Conservation (phyloP, 2,329 filamentous ascomycete species). For the Golovinomyces cichoracearum region DNA sequence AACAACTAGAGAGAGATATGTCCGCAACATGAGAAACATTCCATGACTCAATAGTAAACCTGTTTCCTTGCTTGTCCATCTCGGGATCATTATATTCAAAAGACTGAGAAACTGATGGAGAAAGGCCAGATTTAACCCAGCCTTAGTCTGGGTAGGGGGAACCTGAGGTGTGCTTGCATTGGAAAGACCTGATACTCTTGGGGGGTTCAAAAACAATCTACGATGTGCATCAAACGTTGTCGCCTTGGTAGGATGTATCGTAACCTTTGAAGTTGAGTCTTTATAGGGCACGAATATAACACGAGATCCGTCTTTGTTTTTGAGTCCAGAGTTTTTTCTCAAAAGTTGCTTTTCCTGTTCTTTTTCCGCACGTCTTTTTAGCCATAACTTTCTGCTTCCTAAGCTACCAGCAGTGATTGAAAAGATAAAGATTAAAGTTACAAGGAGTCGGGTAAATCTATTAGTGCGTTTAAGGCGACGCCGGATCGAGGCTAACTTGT, state of each 20-base stretch:
- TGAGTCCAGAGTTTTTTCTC: slow-evolving; percentile 72
- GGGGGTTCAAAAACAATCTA: slow-evolving; percentile 74
- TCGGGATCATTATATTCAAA: slow-evolving; percentile 89
- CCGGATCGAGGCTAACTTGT: slow-evolving; percentile 20
- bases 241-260: slow-evolving; percentile 68
- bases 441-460: slow-evolving; percentile 44
- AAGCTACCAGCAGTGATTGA: slow-evolving; percentile 58
- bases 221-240: slow-evolving; percentile 93
- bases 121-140: slow-evolving; percentile 83
- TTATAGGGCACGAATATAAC: slow-evolving; percentile 91
- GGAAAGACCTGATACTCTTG: slow-evolving; percentile 50
- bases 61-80: slow-evolving; percentile 88
- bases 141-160: slow-evolving; percentile 72
- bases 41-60: slow-evolving; percentile 72
- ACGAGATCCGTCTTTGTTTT: slow-evolving; percentile 80
- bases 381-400: slow-evolving; percentile 57
- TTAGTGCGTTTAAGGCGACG: slow-evolving; percentile 36
- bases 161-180: slow-evolving; percentile 40
- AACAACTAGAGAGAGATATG: slow-evolving; percentile 80
- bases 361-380: slow-evolving; percentile 43
- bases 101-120: slow-evolving; percentile 88
- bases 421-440: slow-evolving; percentile 46
- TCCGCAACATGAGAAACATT: slow-evolving; percentile 68
- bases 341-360: slow-evolving; percentile 63
- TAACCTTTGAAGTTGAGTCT: slow-evolving; percentile 65